A percentile compares a stretch with the other conserved stretches of the same genome.
Evolutionary conservation across 768 basidiomycete genomes (phyloP).

Genomic region (Rhodotorula graminis): DNA sequence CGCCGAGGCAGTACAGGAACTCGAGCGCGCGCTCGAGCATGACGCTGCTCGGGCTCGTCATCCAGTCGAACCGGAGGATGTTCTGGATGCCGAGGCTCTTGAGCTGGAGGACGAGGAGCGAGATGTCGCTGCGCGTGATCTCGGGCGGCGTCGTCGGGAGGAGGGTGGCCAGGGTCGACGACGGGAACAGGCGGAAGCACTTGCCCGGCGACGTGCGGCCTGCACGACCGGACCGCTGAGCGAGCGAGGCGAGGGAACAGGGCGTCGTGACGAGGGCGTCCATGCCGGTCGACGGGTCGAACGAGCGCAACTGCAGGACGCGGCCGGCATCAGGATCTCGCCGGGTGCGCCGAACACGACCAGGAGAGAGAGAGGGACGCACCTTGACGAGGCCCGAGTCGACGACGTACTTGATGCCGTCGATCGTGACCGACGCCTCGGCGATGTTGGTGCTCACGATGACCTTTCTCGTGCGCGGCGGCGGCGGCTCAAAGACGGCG

Average conservation of each 20-base stretch:
- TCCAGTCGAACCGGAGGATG: constrained; percentile 92
- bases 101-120: constrained; percentile 83
- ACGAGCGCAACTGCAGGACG: constrained; percentile 65
- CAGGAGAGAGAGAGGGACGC: constrained; percentile 26
- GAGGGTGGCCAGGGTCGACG: constrained; percentile 59
- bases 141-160: constrained; percentile 75
- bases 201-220: constrained; percentile 88
- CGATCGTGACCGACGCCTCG: constrained; percentile 95
- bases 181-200: constrained; percentile 84
- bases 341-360: too few species aligned
- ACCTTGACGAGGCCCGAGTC: constrained; percentile 97
- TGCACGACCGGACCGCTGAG: constrained; percentile 88
- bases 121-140: constrained; percentile 83
- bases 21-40: constrained; percentile 81
- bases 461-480: constrained; percentile 75
- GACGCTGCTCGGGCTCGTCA: constrained; percentile 79
- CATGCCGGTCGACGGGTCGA: constrained; percentile 77
- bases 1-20: constrained; percentile 69
- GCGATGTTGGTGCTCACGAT: constrained; percentile 94
- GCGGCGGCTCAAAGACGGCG: constrained; percentile 70
- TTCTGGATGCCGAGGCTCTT: constrained; percentile 94
- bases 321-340: too few species aligned
- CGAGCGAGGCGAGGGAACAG: constrained; percentile 79
- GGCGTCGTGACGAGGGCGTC: constrained; percentile 79
- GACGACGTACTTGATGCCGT: constrained; percentile 87